phyloP scores from a whole-genome alignment of 1,284 basidiomycete genomes.

The Salmacisia buchloeana region DNA sequence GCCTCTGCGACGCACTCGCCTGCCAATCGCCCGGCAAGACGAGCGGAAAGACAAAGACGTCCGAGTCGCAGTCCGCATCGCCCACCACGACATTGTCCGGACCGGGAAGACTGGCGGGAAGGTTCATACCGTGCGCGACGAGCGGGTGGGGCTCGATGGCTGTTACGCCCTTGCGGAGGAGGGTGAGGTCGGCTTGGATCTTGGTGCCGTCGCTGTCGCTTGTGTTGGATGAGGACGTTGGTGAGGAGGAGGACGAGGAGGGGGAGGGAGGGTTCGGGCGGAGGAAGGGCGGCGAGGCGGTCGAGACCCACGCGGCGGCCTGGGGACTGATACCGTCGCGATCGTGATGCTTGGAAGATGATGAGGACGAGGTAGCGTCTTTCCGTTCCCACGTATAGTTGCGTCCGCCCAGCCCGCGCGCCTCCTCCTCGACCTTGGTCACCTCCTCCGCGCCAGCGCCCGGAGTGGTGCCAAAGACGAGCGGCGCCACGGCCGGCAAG shows the following conservation, averaged over 20 bases:
- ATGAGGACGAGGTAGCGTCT: neutral
- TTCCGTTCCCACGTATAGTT: conserved; percentile 39
- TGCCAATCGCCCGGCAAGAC: conserved; percentile 39
- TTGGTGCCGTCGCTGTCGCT: neutral
- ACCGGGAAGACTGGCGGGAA: neutral
- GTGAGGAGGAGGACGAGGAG: neutral
- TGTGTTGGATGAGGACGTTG: neutral
- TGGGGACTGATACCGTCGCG: conserved; percentile 22
- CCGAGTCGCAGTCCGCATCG: conserved; percentile 10
- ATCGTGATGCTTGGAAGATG: conserved; percentile 10
- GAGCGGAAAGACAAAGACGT: conserved; percentile 36
- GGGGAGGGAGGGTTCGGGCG: conserved; percentile 15
- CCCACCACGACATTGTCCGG: neutral
- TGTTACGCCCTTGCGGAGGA: conserved; percentile 16
- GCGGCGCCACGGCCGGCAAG: conserved; percentile 17
- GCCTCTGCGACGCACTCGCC: conserved; percentile 22
- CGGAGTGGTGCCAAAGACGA: conserved; percentile 27
- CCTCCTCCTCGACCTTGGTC: conserved; percentile 37
- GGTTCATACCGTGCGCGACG: conserved; percentile 25
- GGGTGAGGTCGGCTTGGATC: neutral
- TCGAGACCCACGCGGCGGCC: conserved; percentile 19
- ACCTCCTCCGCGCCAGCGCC: conserved; percentile 13
- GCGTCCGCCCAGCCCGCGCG: conserved; percentile 19
- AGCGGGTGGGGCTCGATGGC: conserved; percentile 28
- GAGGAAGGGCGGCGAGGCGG: conserved; percentile 14